Evolutionary conservation across 768 basidiomycete species (phyloP).

Genomic region (Tylopilus rubrobrunneus): DNA sequence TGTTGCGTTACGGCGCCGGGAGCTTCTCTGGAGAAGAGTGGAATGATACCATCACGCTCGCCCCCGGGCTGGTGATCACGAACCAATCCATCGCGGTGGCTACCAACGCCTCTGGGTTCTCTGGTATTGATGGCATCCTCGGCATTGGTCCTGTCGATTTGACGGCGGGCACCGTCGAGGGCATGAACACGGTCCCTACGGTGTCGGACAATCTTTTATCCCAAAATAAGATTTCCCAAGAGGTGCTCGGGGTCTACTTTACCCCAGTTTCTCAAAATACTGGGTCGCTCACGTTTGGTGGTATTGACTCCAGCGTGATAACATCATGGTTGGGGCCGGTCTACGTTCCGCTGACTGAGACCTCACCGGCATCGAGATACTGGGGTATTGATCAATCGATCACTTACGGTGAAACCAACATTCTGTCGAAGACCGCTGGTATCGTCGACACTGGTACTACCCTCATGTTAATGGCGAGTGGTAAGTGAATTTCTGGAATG

Average conservation of each 20-base stretch:
- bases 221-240: slow-evolving; percentile 26
- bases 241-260: slow-evolving; percentile 34
- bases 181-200: slow-evolving; percentile 24
- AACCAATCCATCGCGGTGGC: slow-evolving; percentile 38
- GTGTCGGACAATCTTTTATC: slow-evolving; percentile 33
- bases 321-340: too few species aligned
- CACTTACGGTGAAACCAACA: not conserved
- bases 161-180: slow-evolving; percentile 24
- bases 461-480: not conserved
- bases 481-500: not conserved
- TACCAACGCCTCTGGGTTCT: not conserved
- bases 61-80: not conserved
- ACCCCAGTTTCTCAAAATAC: slow-evolving; percentile 19
- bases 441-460: not conserved
- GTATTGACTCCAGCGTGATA: not conserved
- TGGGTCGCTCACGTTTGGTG: slow-evolving; percentile 29
- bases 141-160: slow-evolving; percentile 33
- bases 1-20: not conserved
- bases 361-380: not conserved
- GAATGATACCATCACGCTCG: slow-evolving; percentile 14
- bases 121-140: slow-evolving; percentile 35
- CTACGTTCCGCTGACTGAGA: not conserved
- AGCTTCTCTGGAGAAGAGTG: slow-evolving; percentile 13
- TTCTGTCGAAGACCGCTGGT: not conserved
- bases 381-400: not conserved